Evolutionary conservation across 176 grass and related monocot species (phyloP).

Genomic region (Eleusine coracana): DNA sequence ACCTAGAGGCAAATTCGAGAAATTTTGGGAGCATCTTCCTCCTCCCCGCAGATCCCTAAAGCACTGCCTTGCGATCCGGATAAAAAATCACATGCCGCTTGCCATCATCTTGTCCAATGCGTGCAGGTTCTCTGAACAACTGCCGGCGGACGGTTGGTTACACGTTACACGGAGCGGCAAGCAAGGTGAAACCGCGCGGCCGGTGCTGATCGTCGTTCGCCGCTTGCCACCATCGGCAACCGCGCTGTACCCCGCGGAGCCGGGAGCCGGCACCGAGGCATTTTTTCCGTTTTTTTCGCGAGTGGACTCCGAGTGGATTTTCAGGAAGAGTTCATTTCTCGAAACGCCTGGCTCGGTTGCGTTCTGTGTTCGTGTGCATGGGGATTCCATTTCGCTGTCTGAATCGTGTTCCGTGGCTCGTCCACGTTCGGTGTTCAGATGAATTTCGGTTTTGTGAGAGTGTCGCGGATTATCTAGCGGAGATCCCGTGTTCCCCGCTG

Average conservation of each 20-base stretch:
- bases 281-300: too few species aligned
- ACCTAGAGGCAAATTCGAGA: neutral
- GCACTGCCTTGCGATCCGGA: slow-evolving; percentile 34
- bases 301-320: too few species aligned
- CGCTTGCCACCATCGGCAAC: slow-evolving; percentile 18
- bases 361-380: slow-evolving; percentile 9
- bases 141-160: slow-evolving; percentile 26
- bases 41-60: slow-evolving; percentile 40
- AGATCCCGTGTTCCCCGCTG: slow-evolving; percentile 31
- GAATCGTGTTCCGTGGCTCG: neutral
- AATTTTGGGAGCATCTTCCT: slow-evolving; percentile 16
- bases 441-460: neutral
- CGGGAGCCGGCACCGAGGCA: slow-evolving; percentile 16
- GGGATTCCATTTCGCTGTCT: slow-evolving; percentile 46
- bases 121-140: slow-evolving; percentile 52
- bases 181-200: slow-evolving; percentile 13
- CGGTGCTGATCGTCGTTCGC: slow-evolving; percentile 3
- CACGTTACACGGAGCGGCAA: slow-evolving; percentile 44
- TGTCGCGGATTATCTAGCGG: slow-evolving; percentile 14
- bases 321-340: neutral
- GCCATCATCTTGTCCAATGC: slow-evolving; percentile 25
- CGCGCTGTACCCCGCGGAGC: slow-evolving; percentile 26
- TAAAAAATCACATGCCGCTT: slow-evolving; percentile 52
- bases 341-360: neutral
- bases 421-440: slow-evolving; percentile 42